Percentiles rank a stretch among this genome's conserved stretches.
Evolutionary conservation across 805 yeast species (phyloP).

Genomic region (Kluyveromyces nonfermentans): DNA sequence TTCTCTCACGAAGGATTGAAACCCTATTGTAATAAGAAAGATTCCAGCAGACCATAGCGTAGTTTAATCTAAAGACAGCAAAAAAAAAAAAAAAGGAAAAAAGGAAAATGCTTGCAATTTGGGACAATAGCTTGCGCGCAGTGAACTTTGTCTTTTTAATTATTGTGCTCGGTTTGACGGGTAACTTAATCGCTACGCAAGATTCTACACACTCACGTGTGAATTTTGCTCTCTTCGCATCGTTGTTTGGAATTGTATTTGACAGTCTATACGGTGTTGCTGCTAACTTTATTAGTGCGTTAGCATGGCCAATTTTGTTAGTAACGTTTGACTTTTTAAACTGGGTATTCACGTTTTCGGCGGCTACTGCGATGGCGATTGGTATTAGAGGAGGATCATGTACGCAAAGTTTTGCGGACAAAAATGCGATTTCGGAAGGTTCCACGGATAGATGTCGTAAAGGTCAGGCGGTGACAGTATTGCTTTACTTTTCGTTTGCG

Average conservation of each 20-base stretch:
- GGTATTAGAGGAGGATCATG: slow-evolving; percentile 85
- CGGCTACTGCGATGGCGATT: slow-evolving; percentile 90
- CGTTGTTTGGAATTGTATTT: slow-evolving; percentile 76
- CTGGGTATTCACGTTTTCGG: slow-evolving; percentile 86
- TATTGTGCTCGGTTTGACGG: slow-evolving; percentile 78
- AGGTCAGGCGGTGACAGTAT: slow-evolving; percentile 78
- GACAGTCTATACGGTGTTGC: slow-evolving; percentile 69
- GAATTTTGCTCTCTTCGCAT: slow-evolving; percentile 78
- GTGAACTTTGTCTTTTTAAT: slow-evolving; percentile 68
- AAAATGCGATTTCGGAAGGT: slow-evolving; percentile 68
- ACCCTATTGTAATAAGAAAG: too few species aligned
- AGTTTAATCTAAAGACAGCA: not conserved
- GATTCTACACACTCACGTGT: slow-evolving; percentile 59
- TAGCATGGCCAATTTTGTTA: slow-evolving; percentile 82
- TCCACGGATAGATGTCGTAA: slow-evolving; percentile 82
- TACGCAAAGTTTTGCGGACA: slow-evolving; percentile 45
- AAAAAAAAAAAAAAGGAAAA: not conserved
- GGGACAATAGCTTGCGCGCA: slow-evolving; percentile 67
- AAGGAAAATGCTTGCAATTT: slow-evolving; percentile 51
- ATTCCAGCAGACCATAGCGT: too few species aligned
- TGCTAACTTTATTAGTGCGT: slow-evolving; percentile 66
- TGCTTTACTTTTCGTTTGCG: slow-evolving; percentile 77
- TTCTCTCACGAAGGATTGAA: too few species aligned
- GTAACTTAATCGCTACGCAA: slow-evolving; percentile 72
- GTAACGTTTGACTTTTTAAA: slow-evolving; percentile 76